Evolutionary conservation across 352 stramenopile species (phyloP), one percentile per base, ranked within the genome.

Genomic region (Phytophthora sp.): DNA sequence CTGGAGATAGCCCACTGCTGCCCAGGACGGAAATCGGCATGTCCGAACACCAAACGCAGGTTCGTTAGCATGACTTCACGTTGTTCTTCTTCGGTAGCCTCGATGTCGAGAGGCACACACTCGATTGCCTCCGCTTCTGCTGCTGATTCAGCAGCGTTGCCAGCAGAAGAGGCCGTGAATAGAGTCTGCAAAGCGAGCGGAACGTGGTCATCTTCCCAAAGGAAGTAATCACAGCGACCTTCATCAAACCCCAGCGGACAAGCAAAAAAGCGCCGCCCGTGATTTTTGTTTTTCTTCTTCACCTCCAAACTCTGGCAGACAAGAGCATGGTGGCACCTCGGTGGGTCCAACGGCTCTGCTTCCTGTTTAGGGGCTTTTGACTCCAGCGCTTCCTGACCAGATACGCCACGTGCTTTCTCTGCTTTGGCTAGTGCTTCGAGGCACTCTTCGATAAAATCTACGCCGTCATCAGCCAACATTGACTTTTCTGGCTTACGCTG

Each of bases 251-350:
- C 73, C 15, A 92, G 64, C 15, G 83, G 67, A 54, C 87, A 95
- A 3, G 82, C 61, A 50, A 91, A 95, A 54, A 95, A 95, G 3
- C 60, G 64, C 3, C 82, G 76, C 0, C 79, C 82, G 51, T 88
- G 76, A 50, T 95, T 95, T 43, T 88, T 89, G 69, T 87, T 93
- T 53, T 91, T 91, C 69, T 95, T 95, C 63, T 93, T 92, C 6
- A 95, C 87, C 12, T 84, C 70, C 35, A 92, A 67, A 30, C 57
- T 77, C n/a, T 79, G 73, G 28, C 74, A 88, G 2, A 72, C 26
- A 1, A 93, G 60, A 13, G 77, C 83, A 43, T 95, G 86, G 24
- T 92, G 75, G 46, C 86, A 95, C 32, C 79, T 74, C 15, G 85
- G 85, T 1, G 80, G 69, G 3, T 68, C 57, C 2, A 77, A 41